Evolutionary conservation across 1,284 basidiomycete species (phyloP), one percentile per base, ranked within the genome.

Genomic region (Ganoderma meredithae): DNA sequence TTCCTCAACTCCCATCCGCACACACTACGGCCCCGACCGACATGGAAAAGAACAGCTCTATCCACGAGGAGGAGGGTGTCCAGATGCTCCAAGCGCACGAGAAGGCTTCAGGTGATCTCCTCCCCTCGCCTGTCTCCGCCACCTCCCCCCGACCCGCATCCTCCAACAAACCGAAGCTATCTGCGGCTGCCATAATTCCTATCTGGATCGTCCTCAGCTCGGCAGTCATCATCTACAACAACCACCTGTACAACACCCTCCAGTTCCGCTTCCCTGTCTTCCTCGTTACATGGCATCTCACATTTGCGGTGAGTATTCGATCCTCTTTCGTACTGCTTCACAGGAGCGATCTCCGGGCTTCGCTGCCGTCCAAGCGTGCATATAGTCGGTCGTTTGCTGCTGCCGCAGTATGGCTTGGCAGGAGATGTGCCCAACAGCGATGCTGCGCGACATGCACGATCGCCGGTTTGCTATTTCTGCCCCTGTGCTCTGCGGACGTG

Each of bases 221-320:
- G 52, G 82, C 89, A 12, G 97, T 99, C 77, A 99, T 99, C 82
- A 91, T 98, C 67, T 98, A 98, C 89, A 99, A 99, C 88, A 97
- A 96, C 81, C 93, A 94, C 78, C 83, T 98, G 78, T 96, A 96
- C 83, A 91, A 92, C 79, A 88, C 86, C 64, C 88, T 95, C 75
- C 81, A 90, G 72, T 97, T 97, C 85, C 88, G 88, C 74, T 97
- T 84, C 83, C 95, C 95, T 52, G 92, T 96, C 73, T 96, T 96
- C 81, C 86, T 94, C 64, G 95, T 95, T 67, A 96, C 95, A 67
- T 96, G 87, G 87, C 95, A 95, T 80, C 84, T 96, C 49, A 84
- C 87, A 43, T 96, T 97, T 77, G 93, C 96, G 31, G 92, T 93
- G 72, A 79, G 90, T 85, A 58, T 56, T 74, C 76, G 0, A 22